Base-by-base conservation (phyloP, 1,139 yeast genomes). In the Candida tetrigidarum region DNA sequence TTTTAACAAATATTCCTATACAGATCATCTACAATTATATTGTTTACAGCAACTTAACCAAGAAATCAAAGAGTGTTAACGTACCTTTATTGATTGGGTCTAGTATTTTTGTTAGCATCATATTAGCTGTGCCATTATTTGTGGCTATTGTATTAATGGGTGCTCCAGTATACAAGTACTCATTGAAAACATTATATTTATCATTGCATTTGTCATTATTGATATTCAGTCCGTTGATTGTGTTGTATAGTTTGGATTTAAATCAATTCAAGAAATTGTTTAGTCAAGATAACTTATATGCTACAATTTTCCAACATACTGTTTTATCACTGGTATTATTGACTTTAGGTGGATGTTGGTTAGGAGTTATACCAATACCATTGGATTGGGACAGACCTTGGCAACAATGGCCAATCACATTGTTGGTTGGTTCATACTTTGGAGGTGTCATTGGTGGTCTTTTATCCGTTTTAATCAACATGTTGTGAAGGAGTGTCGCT, bases 341-440 rank as follows among this genome's bases (percentile, higher is more conserved):
- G 32, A 76, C 84, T 0, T 67, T 84, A 35, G 56, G 86, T 7
- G 96, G 97, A 2, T 83, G 95, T 8, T 93, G 98, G 98, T 57
- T 90, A 2, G 97, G 98, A 9, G 97, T 95, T 4, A 68, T 89
- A 34, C 98, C 96, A 2, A 91, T 93, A 48, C 97, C 98, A 0
- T 74, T 93, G 47, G 99, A 93, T 64, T 93, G 99, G 99, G 99
- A 93, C 63, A 76, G 98, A 54, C 91, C 87, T 23, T 93, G 99
- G 99, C 99, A 93, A 65, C 78, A 75, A 48, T 93, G 97, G 96
- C 99, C 99, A n/a, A 80, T 90, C 47, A 92, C 98, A 1, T 76
- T 92, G 42, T 69, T 92, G 20, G 73, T 80, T n/a, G 98, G 98
- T 1, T 84, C 83, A 0, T 90, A 89, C 58, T 23, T 74, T 1